Conservation (phyloP, 1,139 yeast genomes). For the Geotrichum candidum region DNA sequence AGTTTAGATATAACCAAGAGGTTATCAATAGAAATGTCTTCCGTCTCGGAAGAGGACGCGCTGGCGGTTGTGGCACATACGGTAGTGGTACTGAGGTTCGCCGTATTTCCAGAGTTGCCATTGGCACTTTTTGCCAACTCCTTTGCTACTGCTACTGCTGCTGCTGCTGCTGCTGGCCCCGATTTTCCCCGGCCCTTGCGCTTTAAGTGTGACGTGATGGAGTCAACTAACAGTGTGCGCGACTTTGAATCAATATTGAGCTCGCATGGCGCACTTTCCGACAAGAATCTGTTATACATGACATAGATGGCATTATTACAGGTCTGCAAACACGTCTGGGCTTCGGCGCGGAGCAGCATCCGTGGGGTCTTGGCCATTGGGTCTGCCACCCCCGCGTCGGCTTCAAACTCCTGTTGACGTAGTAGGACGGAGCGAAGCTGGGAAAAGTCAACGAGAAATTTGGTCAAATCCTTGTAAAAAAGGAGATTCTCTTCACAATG, state of each 20-base stretch:
- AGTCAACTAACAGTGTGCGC: constrained; percentile 44
- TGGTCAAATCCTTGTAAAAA: constrained; percentile 56
- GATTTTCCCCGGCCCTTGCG: background rate
- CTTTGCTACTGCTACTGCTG: background rate
- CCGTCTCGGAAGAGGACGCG: background rate
- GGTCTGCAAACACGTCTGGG: constrained; percentile 9
- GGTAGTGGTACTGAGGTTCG: background rate
- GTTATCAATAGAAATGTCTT: background rate
- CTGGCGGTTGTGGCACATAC: background rate
- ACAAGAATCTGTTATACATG: constrained; percentile 61
- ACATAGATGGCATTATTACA: constrained; percentile 47
- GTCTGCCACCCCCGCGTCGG: constrained; percentile 20
- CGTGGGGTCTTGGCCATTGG: background rate
- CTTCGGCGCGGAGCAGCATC: background rate
- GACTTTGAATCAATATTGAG: constrained; percentile 62
- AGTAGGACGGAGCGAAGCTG: constrained; percentile 25
- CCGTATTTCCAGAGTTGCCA: background rate
- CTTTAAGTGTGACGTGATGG: constrained; percentile 37
- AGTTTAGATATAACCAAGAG: constrained; percentile 28
- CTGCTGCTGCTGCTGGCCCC: background rate
- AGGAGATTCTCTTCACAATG: constrained; percentile 72
- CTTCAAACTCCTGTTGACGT: constrained; percentile 27
- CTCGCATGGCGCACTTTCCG: constrained; percentile 64
- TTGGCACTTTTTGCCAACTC: background rate
- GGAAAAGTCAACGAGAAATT: constrained; percentile 39